phyloP scores from a whole-genome alignment of 2,329 filamentous ascomycete genomes.

The Talaromyces sp. region DNA sequence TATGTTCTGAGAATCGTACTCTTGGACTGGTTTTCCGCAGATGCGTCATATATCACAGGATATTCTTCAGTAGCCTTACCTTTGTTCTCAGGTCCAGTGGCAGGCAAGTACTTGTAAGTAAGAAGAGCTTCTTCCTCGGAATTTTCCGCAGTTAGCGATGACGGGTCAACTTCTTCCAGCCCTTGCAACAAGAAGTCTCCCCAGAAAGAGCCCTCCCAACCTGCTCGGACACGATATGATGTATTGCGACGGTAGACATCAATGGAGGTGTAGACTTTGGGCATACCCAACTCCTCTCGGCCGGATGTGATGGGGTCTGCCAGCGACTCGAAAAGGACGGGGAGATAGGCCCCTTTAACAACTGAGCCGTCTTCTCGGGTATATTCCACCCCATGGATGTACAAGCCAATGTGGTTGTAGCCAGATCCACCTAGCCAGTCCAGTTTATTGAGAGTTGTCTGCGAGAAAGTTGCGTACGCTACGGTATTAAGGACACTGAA shows the following conservation, averaged over 20 bases:
- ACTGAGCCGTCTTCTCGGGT: slow-evolving; percentile 45
- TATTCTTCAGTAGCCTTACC: slow-evolving; percentile 54
- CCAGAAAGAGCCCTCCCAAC: slow-evolving; percentile 43
- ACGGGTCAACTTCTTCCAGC: slow-evolving; percentile 26
- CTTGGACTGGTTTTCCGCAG: background rate
- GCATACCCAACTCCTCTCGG: slow-evolving; percentile 58
- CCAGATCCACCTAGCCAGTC: slow-evolving; percentile 58
- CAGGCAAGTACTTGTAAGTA: slow-evolving; percentile 55
- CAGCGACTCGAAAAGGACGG: slow-evolving; percentile 54
- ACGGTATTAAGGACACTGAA: slow-evolving; percentile 44
- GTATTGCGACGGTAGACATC: slow-evolving; percentile 37
- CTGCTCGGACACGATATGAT: slow-evolving; percentile 37
- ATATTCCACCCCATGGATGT: slow-evolving; percentile 59
- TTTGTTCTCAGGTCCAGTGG: slow-evolving; percentile 44
- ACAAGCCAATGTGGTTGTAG: slow-evolving; percentile 56
- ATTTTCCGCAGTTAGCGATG: slow-evolving; percentile 21
- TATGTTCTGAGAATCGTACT: slow-evolving; percentile 24
- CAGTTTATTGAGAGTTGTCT: slow-evolving; percentile 47
- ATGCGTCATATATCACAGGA: slow-evolving; percentile 37
- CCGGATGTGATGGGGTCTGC: slow-evolving; percentile 58
- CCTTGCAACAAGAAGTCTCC: slow-evolving; percentile 34
- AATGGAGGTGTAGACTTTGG: slow-evolving; percentile 53
- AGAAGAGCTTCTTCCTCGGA: slow-evolving; percentile 40
- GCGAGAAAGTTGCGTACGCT: slow-evolving; percentile 40
- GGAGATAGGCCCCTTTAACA: slow-evolving; percentile 51